Evolutionary conservation across 495 filamentous ascomycete genomes (phyloP).

Genomic region (Lophium mytilinum): DNA sequence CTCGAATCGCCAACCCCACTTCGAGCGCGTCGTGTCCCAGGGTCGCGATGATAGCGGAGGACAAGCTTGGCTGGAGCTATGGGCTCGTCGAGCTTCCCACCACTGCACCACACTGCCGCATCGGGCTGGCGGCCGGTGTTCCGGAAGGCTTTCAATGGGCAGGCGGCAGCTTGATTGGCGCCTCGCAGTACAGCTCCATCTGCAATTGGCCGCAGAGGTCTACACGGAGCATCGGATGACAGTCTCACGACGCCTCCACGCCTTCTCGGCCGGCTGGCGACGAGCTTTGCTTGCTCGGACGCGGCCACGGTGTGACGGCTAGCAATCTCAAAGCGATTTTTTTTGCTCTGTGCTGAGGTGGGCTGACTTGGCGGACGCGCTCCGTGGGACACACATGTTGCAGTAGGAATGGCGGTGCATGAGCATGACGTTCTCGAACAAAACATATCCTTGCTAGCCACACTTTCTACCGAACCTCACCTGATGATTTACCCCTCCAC

Average conservation of each 20-base stretch:
- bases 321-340: no score
- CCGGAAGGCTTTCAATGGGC: neutral
- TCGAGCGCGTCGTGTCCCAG: neutral
- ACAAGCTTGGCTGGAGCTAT: neutral
- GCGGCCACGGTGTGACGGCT: neutral
- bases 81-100: neutral
- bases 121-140: neutral
- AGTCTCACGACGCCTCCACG: constrained; percentile 6
- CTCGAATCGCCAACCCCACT: neutral
- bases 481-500: no score
- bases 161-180: neutral
- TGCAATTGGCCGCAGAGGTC: constrained; percentile 1
- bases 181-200: neutral
- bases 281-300: neutral
- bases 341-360: neutral
- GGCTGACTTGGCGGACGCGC: neutral
- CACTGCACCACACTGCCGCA: neutral
- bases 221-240: constrained; percentile 13
- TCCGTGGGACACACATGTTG: no score
- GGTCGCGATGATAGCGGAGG: neutral
- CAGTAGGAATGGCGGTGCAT: no score
- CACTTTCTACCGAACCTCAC: no score
- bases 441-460: no score
- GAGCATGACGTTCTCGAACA: no score
- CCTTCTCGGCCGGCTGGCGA: neutral